Evolutionary conservation across 2,329 filamentous ascomycete genomes (phyloP).

Genomic region (Aspergillus caelatus): DNA sequence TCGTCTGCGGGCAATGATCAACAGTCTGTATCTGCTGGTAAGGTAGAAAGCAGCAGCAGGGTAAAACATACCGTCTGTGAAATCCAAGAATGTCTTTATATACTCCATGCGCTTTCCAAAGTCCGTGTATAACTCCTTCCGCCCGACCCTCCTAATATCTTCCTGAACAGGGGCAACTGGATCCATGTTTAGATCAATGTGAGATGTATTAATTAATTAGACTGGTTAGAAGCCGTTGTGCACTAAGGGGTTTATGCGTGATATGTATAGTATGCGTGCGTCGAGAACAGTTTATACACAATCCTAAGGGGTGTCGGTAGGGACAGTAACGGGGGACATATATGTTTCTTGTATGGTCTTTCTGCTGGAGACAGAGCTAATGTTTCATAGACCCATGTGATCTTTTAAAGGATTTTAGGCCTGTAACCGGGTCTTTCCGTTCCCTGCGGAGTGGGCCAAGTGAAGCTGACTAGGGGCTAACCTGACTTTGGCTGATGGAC

Average conservation of each 20-base stretch:
- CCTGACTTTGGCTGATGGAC: background rate
- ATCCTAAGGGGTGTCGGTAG: background rate
- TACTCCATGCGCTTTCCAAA: constrained; percentile 14
- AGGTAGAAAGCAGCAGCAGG: background rate
- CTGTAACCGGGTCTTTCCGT: constrained; percentile 1
- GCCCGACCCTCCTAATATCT: constrained; percentile 8
- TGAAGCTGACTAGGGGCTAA: background rate
- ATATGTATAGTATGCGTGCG: background rate
- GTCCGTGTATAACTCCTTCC: constrained; percentile 17
- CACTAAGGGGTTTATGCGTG: background rate
- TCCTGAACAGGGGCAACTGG: background rate
- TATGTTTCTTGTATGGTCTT: background rate
- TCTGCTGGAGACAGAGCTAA: background rate
- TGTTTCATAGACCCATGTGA: background rate
- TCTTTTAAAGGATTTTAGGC: background rate
- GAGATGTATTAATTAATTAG: background rate
- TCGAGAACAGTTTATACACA: background rate
- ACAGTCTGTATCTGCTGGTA: background rate
- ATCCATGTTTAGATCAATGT: constrained; percentile 4
- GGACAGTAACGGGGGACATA: background rate
- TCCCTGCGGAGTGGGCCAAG: constrained; percentile 1
- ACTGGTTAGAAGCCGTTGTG: background rate
- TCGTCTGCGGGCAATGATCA: constrained; percentile 9
- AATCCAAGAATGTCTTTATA: constrained; percentile 10
- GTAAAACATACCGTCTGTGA: constrained; percentile 10